Conservation (phyloP, 768 basidiomycete genomes). For the Suillus luteus region DNA sequence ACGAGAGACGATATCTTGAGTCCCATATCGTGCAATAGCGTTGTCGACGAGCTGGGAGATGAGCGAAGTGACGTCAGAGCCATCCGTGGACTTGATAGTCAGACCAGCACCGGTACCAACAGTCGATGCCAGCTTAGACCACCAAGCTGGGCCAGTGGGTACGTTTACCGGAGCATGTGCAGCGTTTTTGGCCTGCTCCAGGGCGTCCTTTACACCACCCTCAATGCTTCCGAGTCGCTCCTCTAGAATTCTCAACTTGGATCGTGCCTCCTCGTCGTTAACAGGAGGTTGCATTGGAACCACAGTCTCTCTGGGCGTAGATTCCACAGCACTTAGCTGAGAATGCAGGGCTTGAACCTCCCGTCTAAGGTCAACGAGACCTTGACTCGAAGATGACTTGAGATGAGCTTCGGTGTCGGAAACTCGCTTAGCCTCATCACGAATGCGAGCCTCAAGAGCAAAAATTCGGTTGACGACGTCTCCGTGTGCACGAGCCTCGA, state of each 20-base stretch:
- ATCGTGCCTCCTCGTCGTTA: slow-evolving; percentile 59
- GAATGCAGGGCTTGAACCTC: slow-evolving; percentile 58
- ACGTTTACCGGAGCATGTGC: slow-evolving; percentile 38
- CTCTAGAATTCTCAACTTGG: slow-evolving; percentile 57
- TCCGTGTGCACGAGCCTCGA: slow-evolving; percentile 48
- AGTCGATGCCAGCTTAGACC: slow-evolving; percentile 61
- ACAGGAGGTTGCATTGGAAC: slow-evolving; percentile 19
- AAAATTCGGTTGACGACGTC: slow-evolving; percentile 59
- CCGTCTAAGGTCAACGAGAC: slow-evolving; percentile 50
- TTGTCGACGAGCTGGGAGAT: slow-evolving; percentile 75
- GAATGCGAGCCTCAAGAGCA: slow-evolving; percentile 54
- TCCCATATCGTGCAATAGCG: slow-evolving; percentile 58
- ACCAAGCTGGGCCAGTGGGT: slow-evolving; percentile 59
- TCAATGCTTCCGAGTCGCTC: slow-evolving; percentile 63
- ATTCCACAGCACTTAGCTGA: slow-evolving; percentile 37
- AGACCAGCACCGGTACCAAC: slow-evolving; percentile 47
- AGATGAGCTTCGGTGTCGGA: slow-evolving; percentile 56
- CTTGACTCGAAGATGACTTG: slow-evolving; percentile 45
- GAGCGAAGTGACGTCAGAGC: slow-evolving; percentile 69
- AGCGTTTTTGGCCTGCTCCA: slow-evolving; percentile 62
- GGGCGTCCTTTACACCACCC: slow-evolving; percentile 65
- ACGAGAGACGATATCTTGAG: slow-evolving; percentile 78
- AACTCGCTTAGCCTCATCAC: slow-evolving; percentile 45
- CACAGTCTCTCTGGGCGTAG: slow-evolving; percentile 23
- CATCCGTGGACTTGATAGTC: slow-evolving; percentile 73